A percentile compares a stretch with the other conserved stretches of the same genome.
Evolutionary conservation across 306 rosid genomes (phyloP).

Genomic region (Prunus campanulata): DNA sequence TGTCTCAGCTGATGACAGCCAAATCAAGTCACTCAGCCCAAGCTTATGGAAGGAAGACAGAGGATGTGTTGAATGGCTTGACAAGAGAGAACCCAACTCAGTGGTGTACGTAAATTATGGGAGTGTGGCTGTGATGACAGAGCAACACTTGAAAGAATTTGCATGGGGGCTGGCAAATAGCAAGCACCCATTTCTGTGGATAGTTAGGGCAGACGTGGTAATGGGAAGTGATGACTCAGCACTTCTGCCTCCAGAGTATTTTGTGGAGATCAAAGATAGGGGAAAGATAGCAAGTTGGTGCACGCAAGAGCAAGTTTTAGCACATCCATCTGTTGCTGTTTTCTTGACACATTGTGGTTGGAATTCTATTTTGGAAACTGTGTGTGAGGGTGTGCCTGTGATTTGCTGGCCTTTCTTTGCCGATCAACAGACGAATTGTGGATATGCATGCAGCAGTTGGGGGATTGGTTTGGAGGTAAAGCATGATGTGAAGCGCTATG

Average conservation of each 20-base stretch:
- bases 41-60: slow-evolving; percentile 46
- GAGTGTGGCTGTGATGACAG: slow-evolving; percentile 31
- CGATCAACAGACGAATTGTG: slow-evolving; percentile 44
- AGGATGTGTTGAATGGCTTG: slow-evolving; percentile 32
- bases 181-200: slow-evolving; percentile 37
- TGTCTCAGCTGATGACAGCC: slow-evolving; percentile 8
- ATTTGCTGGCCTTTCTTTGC: slow-evolving; percentile 58
- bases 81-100: slow-evolving; percentile 25
- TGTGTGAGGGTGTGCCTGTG: slow-evolving; percentile 37
- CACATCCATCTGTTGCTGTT: slow-evolving; percentile 36
- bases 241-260: slow-evolving; percentile 23
- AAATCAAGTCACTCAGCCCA: slow-evolving; percentile 19
- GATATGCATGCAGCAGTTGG: slow-evolving; percentile 40
- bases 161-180: slow-evolving; percentile 53
- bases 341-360: slow-evolving; percentile 55
- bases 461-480: slow-evolving; percentile 40
- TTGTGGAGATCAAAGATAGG: slow-evolving; percentile 31
- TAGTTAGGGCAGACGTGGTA: slow-evolving; percentile 41
- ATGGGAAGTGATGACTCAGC: slow-evolving; percentile 24
- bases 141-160: slow-evolving; percentile 34
- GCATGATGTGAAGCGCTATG: slow-evolving; percentile 29
- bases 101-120: slow-evolving; percentile 47
- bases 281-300: slow-evolving; percentile 43
- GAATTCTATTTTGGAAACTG: slow-evolving; percentile 40
- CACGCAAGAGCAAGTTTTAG: slow-evolving; percentile 36